phyloP scores from a whole-genome alignment of 164 flowering plant genomes.

The Vitis labrusca region DNA sequence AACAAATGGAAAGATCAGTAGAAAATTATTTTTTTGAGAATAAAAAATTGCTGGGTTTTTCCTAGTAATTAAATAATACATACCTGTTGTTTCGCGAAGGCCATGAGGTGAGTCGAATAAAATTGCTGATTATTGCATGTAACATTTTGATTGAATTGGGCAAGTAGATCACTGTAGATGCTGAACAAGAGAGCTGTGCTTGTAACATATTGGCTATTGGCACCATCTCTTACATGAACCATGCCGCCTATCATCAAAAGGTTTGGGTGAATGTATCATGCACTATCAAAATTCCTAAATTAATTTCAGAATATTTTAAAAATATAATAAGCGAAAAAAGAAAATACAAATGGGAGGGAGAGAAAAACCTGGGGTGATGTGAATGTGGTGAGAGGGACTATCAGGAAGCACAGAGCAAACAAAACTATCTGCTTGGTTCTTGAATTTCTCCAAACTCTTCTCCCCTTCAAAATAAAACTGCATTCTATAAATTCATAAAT shows the following conservation, averaged over 20 bases:
- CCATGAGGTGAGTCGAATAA: conserved; percentile 38
- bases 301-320: too few species aligned
- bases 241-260: conserved; percentile 43
- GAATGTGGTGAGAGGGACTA: conserved; percentile 60
- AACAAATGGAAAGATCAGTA: neutral
- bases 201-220: conserved; percentile 81
- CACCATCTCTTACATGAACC: conserved; percentile 82
- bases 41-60: conserved; percentile 38
- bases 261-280: neutral
- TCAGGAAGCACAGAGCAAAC: conserved; percentile 72
- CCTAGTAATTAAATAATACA: conserved; percentile 65
- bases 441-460: conserved; percentile 35
- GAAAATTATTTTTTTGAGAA: too few species aligned
- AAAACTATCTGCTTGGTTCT: conserved; percentile 68
- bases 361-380: conserved; percentile 60
- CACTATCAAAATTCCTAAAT: too few species aligned
- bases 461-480: conserved; percentile 66
- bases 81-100: conserved; percentile 84
- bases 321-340: neutral
- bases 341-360: neutral
- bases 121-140: conserved; percentile 54
- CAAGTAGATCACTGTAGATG: conserved; percentile 65
- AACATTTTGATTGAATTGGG: conserved; percentile 46
- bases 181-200: conserved; percentile 61
- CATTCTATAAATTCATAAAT: conserved; percentile 3